Evolutionary conservation across 768 basidiomycete genomes (phyloP).

Genomic region (Rhizopogon vinicolor): DNA sequence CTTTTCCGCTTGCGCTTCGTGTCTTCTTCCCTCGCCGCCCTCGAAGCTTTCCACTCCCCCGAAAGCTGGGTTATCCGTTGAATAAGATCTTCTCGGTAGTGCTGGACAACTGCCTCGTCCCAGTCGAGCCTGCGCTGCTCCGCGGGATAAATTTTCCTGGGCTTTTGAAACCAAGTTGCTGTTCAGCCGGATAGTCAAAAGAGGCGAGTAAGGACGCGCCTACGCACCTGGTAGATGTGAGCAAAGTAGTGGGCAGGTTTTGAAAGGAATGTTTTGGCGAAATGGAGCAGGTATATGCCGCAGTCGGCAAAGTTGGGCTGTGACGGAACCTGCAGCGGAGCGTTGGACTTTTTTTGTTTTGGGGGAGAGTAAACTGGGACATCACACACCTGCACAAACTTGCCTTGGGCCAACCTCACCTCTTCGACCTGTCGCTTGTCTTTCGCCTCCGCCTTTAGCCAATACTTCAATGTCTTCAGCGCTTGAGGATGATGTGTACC

Average conservation of each 20-base stretch:
- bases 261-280: slow-evolving; percentile 70
- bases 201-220: not conserved
- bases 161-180: slow-evolving; percentile 14
- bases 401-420: slow-evolving; percentile 37
- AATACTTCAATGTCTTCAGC: slow-evolving; percentile 52
- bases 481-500: slow-evolving; percentile 68
- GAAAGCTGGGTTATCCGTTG: slow-evolving; percentile 44
- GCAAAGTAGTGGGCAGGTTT: slow-evolving; percentile 49
- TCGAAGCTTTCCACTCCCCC: slow-evolving; percentile 46
- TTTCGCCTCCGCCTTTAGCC: slow-evolving; percentile 72
- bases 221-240: slow-evolving; percentile 37
- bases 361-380: not conserved
- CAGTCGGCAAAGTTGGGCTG: slow-evolving; percentile 93
- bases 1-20: slow-evolving; percentile 24
- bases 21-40: slow-evolving; percentile 32
- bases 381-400: slow-evolving; percentile 46
- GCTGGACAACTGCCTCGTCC: slow-evolving; percentile 43
- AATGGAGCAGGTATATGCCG: slow-evolving; percentile 88
- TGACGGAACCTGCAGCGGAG: slow-evolving; percentile 60
- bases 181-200: not conserved
- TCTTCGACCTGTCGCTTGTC: slow-evolving; percentile 54
- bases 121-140: slow-evolving; percentile 44
- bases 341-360: not conserved
- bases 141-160: slow-evolving; percentile 28
- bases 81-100: slow-evolving; percentile 42